Conservation (phyloP, 2,329 filamentous ascomycete species). For the Colletotrichum kahawae region DNA sequence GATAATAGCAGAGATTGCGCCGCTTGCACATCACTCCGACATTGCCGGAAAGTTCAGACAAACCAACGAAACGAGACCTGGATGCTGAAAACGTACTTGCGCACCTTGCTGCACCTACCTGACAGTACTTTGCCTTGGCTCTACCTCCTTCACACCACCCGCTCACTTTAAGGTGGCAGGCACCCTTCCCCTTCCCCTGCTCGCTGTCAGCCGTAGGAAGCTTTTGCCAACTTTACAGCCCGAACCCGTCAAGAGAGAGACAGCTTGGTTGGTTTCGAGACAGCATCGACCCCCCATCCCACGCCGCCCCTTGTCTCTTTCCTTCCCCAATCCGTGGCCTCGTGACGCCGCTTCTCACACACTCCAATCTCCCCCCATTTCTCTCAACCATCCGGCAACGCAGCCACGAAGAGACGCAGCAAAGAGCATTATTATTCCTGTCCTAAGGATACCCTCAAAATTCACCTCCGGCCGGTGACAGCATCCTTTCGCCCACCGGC, state of each 20-base stretch:
- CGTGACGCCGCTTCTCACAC: constrained; percentile 13
- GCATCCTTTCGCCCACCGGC: neutral
- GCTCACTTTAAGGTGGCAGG: neutral
- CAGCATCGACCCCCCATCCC: constrained; percentile 13
- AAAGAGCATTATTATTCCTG: neutral
- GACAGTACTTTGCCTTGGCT: neutral
- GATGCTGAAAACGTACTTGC: neutral
- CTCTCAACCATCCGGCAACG: neutral
- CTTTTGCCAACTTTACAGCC: neutral
- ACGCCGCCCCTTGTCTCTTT: constrained; percentile 15
- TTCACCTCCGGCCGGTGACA: neutral
- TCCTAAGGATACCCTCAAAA: neutral
- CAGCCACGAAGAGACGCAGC: neutral
- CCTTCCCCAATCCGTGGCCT: neutral
- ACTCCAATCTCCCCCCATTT: constrained; percentile 18
- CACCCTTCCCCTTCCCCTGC: neutral
- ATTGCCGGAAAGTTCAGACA: neutral
- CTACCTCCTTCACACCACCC: neutral
- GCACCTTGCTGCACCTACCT: neutral
- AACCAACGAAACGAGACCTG: neutral
- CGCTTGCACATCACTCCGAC: neutral
- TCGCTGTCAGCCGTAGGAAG: neutral
- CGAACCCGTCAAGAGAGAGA: neutral
- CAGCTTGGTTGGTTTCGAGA: constrained; percentile 3
- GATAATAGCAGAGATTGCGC: neutral